Conservation (phyloP, 192 early-diverging fungal species). For the Phycomyces nitens region DNA sequence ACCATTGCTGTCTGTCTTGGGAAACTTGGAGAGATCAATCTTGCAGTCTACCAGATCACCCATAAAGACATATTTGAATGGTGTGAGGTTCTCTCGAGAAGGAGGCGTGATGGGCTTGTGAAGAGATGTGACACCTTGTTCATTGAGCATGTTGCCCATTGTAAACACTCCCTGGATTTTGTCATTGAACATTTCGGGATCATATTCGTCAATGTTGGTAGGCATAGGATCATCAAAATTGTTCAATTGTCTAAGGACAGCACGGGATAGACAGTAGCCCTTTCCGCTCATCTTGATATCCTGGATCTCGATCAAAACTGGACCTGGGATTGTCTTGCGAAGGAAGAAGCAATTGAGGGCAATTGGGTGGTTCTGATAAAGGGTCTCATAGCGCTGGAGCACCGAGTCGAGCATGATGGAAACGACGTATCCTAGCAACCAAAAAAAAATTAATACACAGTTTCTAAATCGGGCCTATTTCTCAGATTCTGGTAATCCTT, state of each 20-base stretch:
- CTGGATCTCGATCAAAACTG: conserved; percentile 20
- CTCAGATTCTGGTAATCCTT: no score
- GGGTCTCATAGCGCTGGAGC: conserved; percentile 15
- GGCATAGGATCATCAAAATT: not conserved
- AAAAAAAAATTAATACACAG: not conserved
- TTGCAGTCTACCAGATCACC: conserved; percentile 5
- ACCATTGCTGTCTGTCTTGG: not conserved
- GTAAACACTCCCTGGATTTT: conserved; percentile 18
- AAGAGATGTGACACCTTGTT: conserved; percentile 13
- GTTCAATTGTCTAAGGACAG: conserved; percentile 13
- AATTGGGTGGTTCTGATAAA: conserved; percentile 20
- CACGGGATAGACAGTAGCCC: conserved; percentile 25
- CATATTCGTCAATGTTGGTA: conserved; percentile 11
- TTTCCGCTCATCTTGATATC: conserved; percentile 20
- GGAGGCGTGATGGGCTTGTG: conserved; percentile 17
- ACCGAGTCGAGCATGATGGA: conserved; percentile 12
- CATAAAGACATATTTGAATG: conserved; percentile 7
- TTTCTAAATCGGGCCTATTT: no score
- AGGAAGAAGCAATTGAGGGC: conserved; percentile 24
- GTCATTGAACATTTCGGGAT: not conserved
- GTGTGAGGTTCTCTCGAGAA: not conserved
- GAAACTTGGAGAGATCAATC: conserved; percentile 1
- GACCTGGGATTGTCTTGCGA: conserved; percentile 11
- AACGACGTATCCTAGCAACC: conserved; percentile 24
- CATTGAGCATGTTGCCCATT: conserved; percentile 20